Evolutionary conservation across 2,329 filamentous ascomycete genomes (phyloP), one percentile per base, ranked within the genome.

Genomic region (Fusarium brevicatenulatum): DNA sequence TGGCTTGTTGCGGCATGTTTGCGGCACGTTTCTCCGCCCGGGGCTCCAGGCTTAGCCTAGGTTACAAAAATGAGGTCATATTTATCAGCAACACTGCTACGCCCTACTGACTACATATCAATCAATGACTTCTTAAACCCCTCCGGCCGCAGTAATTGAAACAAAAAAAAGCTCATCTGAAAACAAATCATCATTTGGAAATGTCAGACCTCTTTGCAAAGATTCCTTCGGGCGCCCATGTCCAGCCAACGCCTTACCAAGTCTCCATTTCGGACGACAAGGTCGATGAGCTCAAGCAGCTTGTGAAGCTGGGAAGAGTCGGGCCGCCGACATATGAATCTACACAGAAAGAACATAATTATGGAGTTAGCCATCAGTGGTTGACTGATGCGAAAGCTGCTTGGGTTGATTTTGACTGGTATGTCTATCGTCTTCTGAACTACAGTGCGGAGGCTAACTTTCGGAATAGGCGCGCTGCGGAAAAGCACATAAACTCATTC

Each of bases 381-480:
- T n/a, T 68, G 1, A 39, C 42, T 0, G 42, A 68, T 23, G 65
- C 63, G 8, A 68, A 68, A 19, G 55, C 19, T 15, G 55, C 55
- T 12, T 68, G 65, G 55, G 10, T 63, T 9, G 28, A 63, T 3
- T 68, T 68, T 19, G 42, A 68, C n/a, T 68, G 65, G 63, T 68
- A 36, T 34, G 30, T 39, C 1, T 0, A 8, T 5, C 21, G 9
- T 21, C 2, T 37, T 3, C 9, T 8, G 11, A 25, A 28, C 0
- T 32, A 32, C 32, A 32, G 12, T 32, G 32, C 32, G 32, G 32
- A 32, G 32, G 32, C 32, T 60, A 1, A 60, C 1, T 10, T 32
- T n/a, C 10, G 1, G 1, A 16, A 30, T 2, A 68, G 65, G 65
- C 55, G 37, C n/a, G 7, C 32, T 3, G 47, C 21, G 5, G 65